Evolutionary conservation across 2,329 filamentous ascomycete species (phyloP), one percentile per base, ranked within the genome.

Genomic region (Pseudopithomyces maydicus): DNA sequence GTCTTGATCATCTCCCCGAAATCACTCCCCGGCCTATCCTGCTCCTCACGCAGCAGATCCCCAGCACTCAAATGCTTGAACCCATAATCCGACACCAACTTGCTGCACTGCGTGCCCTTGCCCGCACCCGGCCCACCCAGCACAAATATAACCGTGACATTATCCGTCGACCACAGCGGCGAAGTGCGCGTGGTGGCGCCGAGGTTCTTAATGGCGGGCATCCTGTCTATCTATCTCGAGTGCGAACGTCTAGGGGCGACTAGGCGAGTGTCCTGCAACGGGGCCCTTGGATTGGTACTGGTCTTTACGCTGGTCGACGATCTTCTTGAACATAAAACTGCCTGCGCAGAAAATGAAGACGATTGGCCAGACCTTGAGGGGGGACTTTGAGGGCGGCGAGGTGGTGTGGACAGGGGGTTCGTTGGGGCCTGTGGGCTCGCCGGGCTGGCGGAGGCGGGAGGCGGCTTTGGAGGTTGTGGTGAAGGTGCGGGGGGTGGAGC

Each of bases 21-120:
- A 78, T 97, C 84, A 63, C 88, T 92, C 56, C 91, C 93, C 0
- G 86, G 84, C 4, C 94, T 90, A 72, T 94, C 84, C 80, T 98
- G 95, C 81, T 99, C 95, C 62, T 92, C 93, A 59, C 95, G 91
- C 62, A 99, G 85, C 44, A 99, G 84, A 77, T 99, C 95, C 56
- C 95, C 95, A 0, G 95, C 95, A 3, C 90, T 95, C 35, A 99
- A 87, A 78, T 99, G 95, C 58, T 87, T 90, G 86, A 98, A 98
- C 75, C 89, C 88, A 77, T 96, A 96, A 77, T 95, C 87, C 44
- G 85, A 81, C 49, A 97, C 94, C 33, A 99, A 88, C 64, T 91
- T 90, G 65, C 87, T 85, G 82, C 94, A 98, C 79, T 99, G 94
- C 2, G 95, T 99, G 69, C 95, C 95, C 78, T 99, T 99, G 70